These are phyloP conservation scores for Artomyces pyxidatus DNA, from an alignment of 768 basidiomycete species.

Conservation along the genomic window DNA sequence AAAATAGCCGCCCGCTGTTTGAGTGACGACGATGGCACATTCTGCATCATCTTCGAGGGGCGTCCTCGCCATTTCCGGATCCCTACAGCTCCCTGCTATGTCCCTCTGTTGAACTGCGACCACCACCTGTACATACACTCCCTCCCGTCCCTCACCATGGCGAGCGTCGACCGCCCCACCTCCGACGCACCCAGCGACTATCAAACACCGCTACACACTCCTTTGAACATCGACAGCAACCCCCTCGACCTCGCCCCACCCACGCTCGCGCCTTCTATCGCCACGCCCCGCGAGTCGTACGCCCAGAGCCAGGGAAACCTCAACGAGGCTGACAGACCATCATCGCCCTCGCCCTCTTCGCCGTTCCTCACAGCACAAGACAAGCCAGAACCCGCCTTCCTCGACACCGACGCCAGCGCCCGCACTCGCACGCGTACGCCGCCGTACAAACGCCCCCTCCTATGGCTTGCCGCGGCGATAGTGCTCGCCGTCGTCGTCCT, in stretches of 20 bases:
- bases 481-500: slow-evolving; percentile 1
- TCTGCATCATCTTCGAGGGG: no score
- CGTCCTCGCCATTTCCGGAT: no score
- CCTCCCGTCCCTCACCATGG: slow-evolving; percentile 8
- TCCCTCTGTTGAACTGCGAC: no score
- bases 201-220: slow-evolving; percentile 4
- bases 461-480: background rate
- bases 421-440: background rate
- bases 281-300: slow-evolving; percentile 4
- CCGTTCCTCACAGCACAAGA: background rate
- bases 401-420: background rate
- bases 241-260: slow-evolving; percentile 6
- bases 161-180: slow-evolving; percentile 5
- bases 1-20: no score
- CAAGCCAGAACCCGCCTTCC: background rate
- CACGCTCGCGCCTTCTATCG: background rate
- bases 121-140: no score
- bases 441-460: background rate
- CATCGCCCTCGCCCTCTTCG: background rate
- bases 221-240: slow-evolving; percentile 1
- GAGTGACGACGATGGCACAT: no score
- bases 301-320: background rate
- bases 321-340: background rate
- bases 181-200: slow-evolving; percentile 7
- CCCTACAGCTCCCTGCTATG: no score